A percentile compares a stretch with the other conserved stretches of the same genome.
phyloP scores from a whole-genome alignment of 1,284 basidiomycete genomes.

The Erythrobasidium hasegawianum region DNA sequence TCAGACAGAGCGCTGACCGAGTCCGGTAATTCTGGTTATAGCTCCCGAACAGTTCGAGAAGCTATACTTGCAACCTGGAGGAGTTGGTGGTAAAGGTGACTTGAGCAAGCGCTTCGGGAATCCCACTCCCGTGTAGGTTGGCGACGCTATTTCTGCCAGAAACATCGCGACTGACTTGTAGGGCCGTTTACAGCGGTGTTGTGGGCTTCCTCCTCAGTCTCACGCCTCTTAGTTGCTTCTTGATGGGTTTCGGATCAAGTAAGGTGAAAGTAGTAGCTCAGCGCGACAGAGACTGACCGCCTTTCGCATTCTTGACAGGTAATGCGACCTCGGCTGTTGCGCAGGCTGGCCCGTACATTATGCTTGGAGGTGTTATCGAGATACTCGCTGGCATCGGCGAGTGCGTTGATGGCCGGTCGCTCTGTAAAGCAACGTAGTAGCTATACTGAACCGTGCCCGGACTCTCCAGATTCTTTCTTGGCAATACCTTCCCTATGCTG shows the following conservation, averaged over 20 bases:
- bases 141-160: neutral
- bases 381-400: constrained; percentile 56
- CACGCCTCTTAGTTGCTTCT: neutral
- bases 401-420: constrained; percentile 49
- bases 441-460: neutral
- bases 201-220: neutral
- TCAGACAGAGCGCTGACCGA: no score
- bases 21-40: no score
- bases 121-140: constrained; percentile 35
- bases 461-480: constrained; percentile 53
- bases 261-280: neutral
- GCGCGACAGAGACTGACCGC: neutral
- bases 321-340: neutral
- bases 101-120: constrained; percentile 40
- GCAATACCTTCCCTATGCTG: constrained; percentile 60
- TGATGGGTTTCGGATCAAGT: neutral
- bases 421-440: no score
- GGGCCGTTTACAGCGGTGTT: neutral
- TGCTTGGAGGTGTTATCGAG: constrained; percentile 70
- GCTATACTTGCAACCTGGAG: constrained; percentile 42
- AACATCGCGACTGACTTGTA: neutral
- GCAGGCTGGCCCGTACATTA: neutral
- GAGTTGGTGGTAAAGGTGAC: constrained; percentile 39
- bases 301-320: neutral
- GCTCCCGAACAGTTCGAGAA: constrained; percentile 36